phyloP scores from a whole-genome alignment of 2,329 filamentous ascomycete genomes.

The Botrytis fabae region DNA sequence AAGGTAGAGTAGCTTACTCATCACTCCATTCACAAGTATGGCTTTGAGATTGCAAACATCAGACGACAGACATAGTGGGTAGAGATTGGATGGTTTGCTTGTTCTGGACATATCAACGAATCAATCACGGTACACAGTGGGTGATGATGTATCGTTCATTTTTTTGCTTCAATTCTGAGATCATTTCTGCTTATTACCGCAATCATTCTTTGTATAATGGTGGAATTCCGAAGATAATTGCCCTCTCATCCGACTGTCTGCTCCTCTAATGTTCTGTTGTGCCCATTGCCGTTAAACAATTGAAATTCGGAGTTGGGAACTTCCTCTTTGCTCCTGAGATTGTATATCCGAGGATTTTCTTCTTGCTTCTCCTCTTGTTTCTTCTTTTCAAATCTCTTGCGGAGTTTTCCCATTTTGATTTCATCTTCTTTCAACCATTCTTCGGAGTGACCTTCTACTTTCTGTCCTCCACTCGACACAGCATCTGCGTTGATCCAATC shows the following conservation, averaged over 20 bases:
- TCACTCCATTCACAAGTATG: background rate
- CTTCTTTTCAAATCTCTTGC: constrained; percentile 7
- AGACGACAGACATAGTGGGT: background rate
- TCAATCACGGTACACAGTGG: background rate
- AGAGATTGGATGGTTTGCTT: background rate
- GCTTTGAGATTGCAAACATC: background rate
- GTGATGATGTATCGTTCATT: background rate
- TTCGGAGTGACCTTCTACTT: constrained; percentile 11
- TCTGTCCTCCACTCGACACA: background rate
- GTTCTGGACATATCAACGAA: background rate
- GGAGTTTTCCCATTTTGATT: constrained; percentile 7
- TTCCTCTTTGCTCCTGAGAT: background rate
- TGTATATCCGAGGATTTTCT: background rate
- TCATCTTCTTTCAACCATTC: constrained; percentile 18
- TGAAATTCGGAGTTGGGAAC: background rate
- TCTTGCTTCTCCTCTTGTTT: constrained; percentile 12
- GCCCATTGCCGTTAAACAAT: background rate
- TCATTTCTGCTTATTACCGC: background rate
- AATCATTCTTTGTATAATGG: background rate
- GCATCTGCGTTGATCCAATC: constrained; percentile 22
- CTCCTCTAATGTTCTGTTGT: background rate
- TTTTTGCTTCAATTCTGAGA: background rate
- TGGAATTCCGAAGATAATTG: background rate
- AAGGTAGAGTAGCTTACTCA: background rate
- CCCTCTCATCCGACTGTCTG: background rate